Conservation (phyloP, 2,329 filamentous ascomycete genomes). For the Phyllosticta ampelicida region DNA sequence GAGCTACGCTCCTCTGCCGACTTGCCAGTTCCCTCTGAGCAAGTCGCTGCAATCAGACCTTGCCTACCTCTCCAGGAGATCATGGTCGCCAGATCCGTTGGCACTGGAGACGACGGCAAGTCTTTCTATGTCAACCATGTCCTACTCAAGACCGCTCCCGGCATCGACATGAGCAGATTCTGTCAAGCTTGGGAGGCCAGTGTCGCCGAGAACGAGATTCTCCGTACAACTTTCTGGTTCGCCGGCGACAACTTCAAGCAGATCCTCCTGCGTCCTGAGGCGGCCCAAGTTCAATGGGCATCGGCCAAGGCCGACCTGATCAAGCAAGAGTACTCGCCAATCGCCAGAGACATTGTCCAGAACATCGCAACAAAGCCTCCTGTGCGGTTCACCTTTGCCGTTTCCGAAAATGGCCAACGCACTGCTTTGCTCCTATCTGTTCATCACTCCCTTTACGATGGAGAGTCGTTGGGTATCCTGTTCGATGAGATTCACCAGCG, state of each 20-base stretch:
- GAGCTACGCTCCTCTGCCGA: conserved; percentile 14
- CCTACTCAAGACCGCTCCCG: conserved; percentile 22
- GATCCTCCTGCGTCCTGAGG: conserved; percentile 19
- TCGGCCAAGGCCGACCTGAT: conserved; percentile 13
- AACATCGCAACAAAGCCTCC: conserved; percentile 16
- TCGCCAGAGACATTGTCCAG: conserved; percentile 13
- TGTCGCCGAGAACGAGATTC: conserved; percentile 35
- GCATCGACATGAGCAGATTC: conserved; percentile 35
- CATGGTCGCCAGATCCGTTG: conserved; percentile 28
- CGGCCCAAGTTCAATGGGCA: conserved; percentile 14
- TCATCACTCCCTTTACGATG: conserved; percentile 31
- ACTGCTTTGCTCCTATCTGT: conserved; percentile 22
- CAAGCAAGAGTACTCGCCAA: conserved; percentile 7
- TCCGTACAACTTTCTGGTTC: conserved; percentile 50
- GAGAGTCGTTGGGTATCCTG: conserved; percentile 24
- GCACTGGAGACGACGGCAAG: conserved; percentile 16
- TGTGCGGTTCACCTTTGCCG: conserved; percentile 17
- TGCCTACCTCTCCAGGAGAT: conserved; percentile 25
- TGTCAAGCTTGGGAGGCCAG: conserved; percentile 37
- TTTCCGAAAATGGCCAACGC: conserved; percentile 16
- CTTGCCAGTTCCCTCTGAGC: conserved; percentile 10
- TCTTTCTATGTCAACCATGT: conserved; percentile 31
- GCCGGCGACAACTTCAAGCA: conserved; percentile 17
- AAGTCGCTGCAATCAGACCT: conserved; percentile 16
- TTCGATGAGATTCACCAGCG: conserved; percentile 22